A percentile compares a stretch with the other conserved stretches of the same genome.
Evolutionary conservation across 371 early-diverging fungal species (phyloP).

Genomic region (Rhizopus stolonifer): DNA sequence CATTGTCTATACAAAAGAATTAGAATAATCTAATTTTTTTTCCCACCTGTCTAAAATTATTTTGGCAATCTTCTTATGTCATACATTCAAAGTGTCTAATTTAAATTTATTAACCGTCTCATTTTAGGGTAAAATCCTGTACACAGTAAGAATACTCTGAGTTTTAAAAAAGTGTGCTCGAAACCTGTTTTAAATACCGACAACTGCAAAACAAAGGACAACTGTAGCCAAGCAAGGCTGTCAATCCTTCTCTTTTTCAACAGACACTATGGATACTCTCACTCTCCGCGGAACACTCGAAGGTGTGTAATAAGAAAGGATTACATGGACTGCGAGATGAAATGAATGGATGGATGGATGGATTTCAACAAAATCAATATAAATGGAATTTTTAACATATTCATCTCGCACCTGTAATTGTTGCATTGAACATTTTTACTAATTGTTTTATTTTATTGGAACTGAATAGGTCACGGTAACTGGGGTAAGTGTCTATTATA

Average conservation of each 20-base stretch:
- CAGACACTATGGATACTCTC: conserved; percentile 55
- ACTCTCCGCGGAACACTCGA: conserved; percentile 57
- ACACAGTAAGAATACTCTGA: too few relatives aligned
- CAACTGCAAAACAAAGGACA: background rate
- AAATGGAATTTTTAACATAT: background rate
- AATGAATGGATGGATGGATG: conserved; percentile 28
- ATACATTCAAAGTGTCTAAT: too few relatives aligned
- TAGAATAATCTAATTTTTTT: too few relatives aligned
- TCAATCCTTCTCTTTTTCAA: conserved; percentile 42
- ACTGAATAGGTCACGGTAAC: conserved; percentile 39
- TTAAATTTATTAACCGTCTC: too few relatives aligned
- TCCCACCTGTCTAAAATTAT: too few relatives aligned
- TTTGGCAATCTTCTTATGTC: too few relatives aligned
- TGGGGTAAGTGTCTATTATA: too few relatives aligned
- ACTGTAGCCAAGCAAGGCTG: background rate
- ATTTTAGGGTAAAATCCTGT: too few relatives aligned
- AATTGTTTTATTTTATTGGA: conserved; percentile 4
- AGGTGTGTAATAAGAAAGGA: conserved; percentile 28
- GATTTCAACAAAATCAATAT: background rate
- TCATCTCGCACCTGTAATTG: background rate
- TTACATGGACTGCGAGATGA: conserved; percentile 10
- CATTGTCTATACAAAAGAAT: too few relatives aligned
- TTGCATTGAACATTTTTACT: background rate
- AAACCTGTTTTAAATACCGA: too few relatives aligned
- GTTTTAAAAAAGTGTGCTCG: background rate